Base-by-base conservation (phyloP, 345 rosid genomes). In the Populus tremula region DNA sequence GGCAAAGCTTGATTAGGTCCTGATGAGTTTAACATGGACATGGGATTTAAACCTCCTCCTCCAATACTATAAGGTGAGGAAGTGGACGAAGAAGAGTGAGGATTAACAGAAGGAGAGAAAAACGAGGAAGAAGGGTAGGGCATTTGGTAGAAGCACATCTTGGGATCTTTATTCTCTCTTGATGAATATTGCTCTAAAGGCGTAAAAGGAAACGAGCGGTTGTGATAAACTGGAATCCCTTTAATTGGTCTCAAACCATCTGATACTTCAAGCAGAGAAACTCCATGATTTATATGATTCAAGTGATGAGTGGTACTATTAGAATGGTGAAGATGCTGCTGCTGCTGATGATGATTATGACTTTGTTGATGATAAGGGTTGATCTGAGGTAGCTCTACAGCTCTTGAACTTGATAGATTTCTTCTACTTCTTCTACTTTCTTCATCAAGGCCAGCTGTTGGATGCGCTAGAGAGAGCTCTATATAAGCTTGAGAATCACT, bases 221-320 rank as follows among this genome's bases (percentile, higher is more conserved):
- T 92, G 79, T 88, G 97, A 81, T 92, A 89, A 6, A 92, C 90
- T 3, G 97, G 97, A 82, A 91, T 89, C 73, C 97, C 97, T 80
- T 89, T 91, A 67, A 92, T 91, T 13, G 97, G 94, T 83, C 91
- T 86, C 63, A 85, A 67, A 64, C 87, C 85, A 31, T 85, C 88
- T n/a, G 85, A 78, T 64, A 73, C 82, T 65, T 82, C 89, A 6
- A 76, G 83, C 5, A 68, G 11, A 3, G 85, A 77, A 76, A 80
- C 84, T 64, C 87, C 87, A 45, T 76, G 80, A 35, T 78, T 71
- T 38, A 78, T 53, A 50, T 77, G 81, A 71, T 78, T 76, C 6
- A 78, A 70, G 39, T 81, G 79, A 31, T 43, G 5, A 29, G 59
- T 49, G 31, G 33, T 14, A 41, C 31, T 2, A 35, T 63, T 47